phyloP scores from a whole-genome alignment of 2,329 filamentous ascomycete species.

The Dothideomycetes sp. region DNA sequence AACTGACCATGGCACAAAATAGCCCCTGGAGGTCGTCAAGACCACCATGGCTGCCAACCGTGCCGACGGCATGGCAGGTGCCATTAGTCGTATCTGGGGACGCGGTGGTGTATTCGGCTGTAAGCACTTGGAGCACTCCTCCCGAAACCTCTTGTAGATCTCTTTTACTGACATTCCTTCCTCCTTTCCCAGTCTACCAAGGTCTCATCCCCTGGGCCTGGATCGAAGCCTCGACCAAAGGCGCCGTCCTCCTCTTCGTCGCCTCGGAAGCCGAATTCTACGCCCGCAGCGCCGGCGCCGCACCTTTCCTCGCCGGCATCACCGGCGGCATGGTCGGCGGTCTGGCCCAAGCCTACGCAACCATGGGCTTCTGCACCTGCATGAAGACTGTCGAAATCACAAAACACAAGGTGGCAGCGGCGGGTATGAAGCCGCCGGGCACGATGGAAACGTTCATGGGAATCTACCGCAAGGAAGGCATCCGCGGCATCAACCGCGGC shows the following conservation, averaged over 20 bases:
- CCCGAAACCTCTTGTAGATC: too few relatives aligned
- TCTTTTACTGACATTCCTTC: too few relatives aligned
- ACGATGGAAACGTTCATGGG: constrained; percentile 94
- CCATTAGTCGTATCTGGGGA: constrained; percentile 81
- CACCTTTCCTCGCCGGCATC: constrained; percentile 83
- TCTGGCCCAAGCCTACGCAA: constrained; percentile 95
- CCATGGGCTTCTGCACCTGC: constrained; percentile 99
- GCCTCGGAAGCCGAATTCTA: constrained; percentile 97
- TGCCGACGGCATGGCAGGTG: constrained; percentile 71
- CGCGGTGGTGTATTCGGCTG: constrained; percentile 91
- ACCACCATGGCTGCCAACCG: constrained; percentile 99
- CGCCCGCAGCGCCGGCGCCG: constrained; percentile 67
- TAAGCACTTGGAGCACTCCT: too few relatives aligned
- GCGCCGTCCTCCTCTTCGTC: constrained; percentile 96
- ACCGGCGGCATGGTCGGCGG: constrained; percentile 84
- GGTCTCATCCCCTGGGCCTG: constrained; percentile 99
- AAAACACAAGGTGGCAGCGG: constrained; percentile 84
- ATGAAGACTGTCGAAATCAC: constrained; percentile 99
- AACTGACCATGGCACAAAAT: constrained; percentile 21
- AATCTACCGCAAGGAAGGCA: constrained; percentile 91
- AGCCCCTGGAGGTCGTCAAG: constrained; percentile 97
- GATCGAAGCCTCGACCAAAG: constrained; percentile 99
- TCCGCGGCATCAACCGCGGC: constrained; percentile 93
- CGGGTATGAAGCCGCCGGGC: constrained; percentile 74
- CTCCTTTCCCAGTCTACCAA: constrained; percentile 86